Base-by-base conservation (phyloP, 768 basidiomycete genomes). In the Tricholoma saponaceum region DNA sequence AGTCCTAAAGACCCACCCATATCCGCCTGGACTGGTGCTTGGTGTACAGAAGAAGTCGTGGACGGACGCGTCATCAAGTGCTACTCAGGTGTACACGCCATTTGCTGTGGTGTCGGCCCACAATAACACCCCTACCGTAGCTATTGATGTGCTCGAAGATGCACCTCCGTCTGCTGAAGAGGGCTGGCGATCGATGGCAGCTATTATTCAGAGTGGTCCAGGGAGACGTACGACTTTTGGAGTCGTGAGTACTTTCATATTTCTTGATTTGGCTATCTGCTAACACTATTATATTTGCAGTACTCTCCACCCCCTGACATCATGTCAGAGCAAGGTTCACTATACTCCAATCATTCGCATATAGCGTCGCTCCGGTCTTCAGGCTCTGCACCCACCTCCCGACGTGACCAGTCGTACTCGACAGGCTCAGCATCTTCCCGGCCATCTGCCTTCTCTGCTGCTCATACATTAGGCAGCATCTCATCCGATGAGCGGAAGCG, bases 91-190 rank as follows among this genome's bases (percentile, higher is more conserved):
- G 20, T 43, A 61, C n/a, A 32, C 43, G 4, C 59, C 67, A 8
- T 55, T 62, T 18, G 47, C 58, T 33, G 33, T 54, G 3, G 22
- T 64, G 35, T 58, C 64, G 7, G 57, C 50, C 52, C 54, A 70
- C 70, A 51, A 77, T 69, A 60, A 68, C 62, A 54, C 66, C 58
- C 53, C 69, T 37, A 70, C 60, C 2, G 72, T 84, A 54, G 70
- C 77, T 3, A 78, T 84, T 18, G 86, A 90, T 64, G 66, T 88
- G 5, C 71, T 89, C 14, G 89, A 91, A 59, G 85, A 89, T 32
- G 84, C 78, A 22, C 89, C 89, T 7, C 89, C 89, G 2, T 66
- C 66, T 55, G 83, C 88, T 23, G 77, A 77, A 18, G 81, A 80
- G 55, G 74, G 80, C 4, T 90, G 89, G 89, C 75, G 82, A 58